Base-by-base conservation (phyloP, 2,329 filamentous ascomycete genomes). In the Rachicladosporium sp. region DNA sequence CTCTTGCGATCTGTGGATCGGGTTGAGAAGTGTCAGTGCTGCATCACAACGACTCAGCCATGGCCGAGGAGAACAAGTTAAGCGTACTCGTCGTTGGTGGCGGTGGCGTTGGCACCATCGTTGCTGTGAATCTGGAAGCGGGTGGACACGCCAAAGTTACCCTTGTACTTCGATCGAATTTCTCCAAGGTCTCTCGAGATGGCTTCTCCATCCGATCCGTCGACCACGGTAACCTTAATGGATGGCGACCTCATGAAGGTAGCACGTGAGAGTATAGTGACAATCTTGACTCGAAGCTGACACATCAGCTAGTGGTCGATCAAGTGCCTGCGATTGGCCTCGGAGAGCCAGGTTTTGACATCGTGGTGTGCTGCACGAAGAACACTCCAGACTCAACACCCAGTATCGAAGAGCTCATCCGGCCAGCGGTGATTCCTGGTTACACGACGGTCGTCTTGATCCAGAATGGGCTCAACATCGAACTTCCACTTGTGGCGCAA, bases 401-500 rank as follows among this genome's bases (percentile, higher is more conserved):
- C 0, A 62, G 58, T 0, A 35, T 41, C 2, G 34, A 33, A 11
- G 66, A 72, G 1, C 52, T 76, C 27, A 67, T 78, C 19, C 50
- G 53, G 0, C 69, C 71, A 0, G 73, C 71, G 2, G 57, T 79
- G 1, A 71, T 68, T 0, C 62, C 65, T 1, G 62, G 61, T 2
- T 58, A 66, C 15, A 76, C 74, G 0, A 63, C 63, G 21, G 69
- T 80, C 33, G 61, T 78, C 0, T 63, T 80, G 5, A 58, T 75
- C 4, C 76, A 80, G 45, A 80, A 80, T 49, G 76, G 76, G 0
- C 56, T 79, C n/a, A 75, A 78, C 48, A 78, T 79, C 44, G 73
- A 79, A 46, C 66, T 63, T 32, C 71, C 73, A 0, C 50, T 78
- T 12, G 50, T 71, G 11, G 41, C 50, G 1, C 54, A 57, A 1